Evolutionary conservation across 2,329 filamentous ascomycete species (phyloP).

Genomic region (Helotiales sp.): DNA sequence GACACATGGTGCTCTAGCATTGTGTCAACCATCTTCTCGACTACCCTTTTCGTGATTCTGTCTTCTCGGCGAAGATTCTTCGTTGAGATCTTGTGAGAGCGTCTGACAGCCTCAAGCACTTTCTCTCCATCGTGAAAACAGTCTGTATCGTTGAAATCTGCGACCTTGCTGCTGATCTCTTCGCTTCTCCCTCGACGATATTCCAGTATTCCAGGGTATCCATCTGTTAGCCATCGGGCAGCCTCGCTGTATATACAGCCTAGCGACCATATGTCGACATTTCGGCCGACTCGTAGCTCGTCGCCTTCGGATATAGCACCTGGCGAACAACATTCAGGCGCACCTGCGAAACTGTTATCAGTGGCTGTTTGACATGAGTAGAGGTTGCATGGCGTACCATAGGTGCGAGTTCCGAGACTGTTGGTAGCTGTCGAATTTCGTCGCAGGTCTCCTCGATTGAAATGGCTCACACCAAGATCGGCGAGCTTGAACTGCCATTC

Average conservation of each 20-base stretch:
- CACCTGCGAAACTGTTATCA: slow-evolving; percentile 25
- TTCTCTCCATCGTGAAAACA: slow-evolving; percentile 36
- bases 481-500: slow-evolving; percentile 34
- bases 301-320: slow-evolving; percentile 1
- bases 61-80: slow-evolving; percentile 11
- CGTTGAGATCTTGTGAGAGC: slow-evolving; percentile 19
- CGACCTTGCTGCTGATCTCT: slow-evolving; percentile 19
- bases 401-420: slow-evolving; percentile 13
- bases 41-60: slow-evolving; percentile 15
- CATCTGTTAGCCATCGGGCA: slow-evolving; percentile 28
- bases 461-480: slow-evolving; percentile 30
- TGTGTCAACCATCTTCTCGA: slow-evolving; percentile 9
- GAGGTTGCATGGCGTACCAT: slow-evolving; percentile 17
- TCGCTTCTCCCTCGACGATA: slow-evolving; percentile 24
- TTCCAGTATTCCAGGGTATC: slow-evolving; percentile 25
- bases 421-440: slow-evolving; percentile 1
- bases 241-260: slow-evolving; percentile 37
- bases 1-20: slow-evolving; percentile 11
- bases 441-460: not conserved
- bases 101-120: slow-evolving; percentile 29
- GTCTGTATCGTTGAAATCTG: slow-evolving; percentile 14
- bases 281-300: slow-evolving; percentile 5
- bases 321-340: slow-evolving; percentile 33
- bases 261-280: slow-evolving; percentile 37
- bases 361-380: not conserved